These are phyloP conservation scores for Ajuga reptans DNA, from an alignment of 305 asterid genomes.

Conservation along the genomic window DNA sequence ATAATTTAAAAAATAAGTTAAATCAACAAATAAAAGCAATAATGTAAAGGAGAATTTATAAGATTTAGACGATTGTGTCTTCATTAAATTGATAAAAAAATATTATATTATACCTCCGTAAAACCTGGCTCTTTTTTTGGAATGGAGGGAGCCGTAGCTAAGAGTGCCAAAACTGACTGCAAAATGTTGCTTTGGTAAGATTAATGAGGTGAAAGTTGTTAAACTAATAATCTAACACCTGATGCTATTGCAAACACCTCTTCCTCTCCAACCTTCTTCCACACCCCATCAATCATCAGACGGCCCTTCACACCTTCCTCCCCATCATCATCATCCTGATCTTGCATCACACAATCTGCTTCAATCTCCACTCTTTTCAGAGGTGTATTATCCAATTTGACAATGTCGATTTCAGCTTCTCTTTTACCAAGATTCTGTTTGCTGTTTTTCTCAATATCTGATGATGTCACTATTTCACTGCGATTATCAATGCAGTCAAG, in stretches of 20 bases:
- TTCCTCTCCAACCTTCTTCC: slow-evolving; percentile 47
- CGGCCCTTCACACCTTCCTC: slow-evolving; percentile 36
- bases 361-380: slow-evolving; percentile 29
- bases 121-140: too few relatives aligned
- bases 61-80: too few relatives aligned
- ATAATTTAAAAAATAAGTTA: too few relatives aligned
- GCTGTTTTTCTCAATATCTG: slow-evolving; percentile 15
- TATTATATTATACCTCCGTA: too few relatives aligned
- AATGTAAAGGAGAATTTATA: too few relatives aligned
- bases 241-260: slow-evolving; percentile 55
- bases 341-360: slow-evolving; percentile 14
- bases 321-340: slow-evolving; percentile 1
- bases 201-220: background rate
- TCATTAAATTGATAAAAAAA: too few relatives aligned
- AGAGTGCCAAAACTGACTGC: too few relatives aligned
- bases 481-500: slow-evolving; percentile 33
- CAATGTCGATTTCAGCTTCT: slow-evolving; percentile 37
- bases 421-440: slow-evolving; percentile 37
- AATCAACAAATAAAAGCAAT: too few relatives aligned
- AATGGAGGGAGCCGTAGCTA: too few relatives aligned
- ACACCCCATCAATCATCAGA: slow-evolving; percentile 60
- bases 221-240: slow-evolving; percentile 44
- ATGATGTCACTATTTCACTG: slow-evolving; percentile 20
- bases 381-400: slow-evolving; percentile 23
- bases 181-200: background rate